Evolutionary conservation across 257 asterid species (phyloP), one percentile per base, ranked within the genome.

Genomic region (Agastache rugosa): DNA sequence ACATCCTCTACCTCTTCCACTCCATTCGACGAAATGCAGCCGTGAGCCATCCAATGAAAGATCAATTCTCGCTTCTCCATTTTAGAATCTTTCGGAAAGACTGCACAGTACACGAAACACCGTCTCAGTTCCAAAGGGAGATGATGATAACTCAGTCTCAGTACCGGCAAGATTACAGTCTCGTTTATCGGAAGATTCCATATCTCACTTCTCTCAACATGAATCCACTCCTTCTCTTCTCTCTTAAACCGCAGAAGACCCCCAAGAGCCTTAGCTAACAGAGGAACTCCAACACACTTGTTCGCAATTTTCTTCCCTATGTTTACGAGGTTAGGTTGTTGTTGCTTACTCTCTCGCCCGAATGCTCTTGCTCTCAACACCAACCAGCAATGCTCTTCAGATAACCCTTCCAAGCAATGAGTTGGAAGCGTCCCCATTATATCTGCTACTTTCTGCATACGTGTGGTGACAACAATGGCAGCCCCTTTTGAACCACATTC

Each of bases 211-310:
- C 67, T 75, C 71, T 79, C 54, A 4, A 82, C 76, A 31, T 34
- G 68, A 51, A 62, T 34, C 85, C 85, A 81, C 14, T 80, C 81
- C 11, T 53, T 76, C 35, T 75, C 78, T 5, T 63, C 51, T 15
- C 41, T 81, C 55, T 76, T 61, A 51, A 77, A 81, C 23, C 85
- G 78, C 59, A 81, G 9, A 67, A 81, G 70, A 20, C 73, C 67
- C 51, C 85, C 85, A 15, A 81, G 82, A 31, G 82, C 74, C 72
- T 81, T 81, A 23, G 81, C 79, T 17, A 76, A 78, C 6, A 80
- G 51, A 71, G 81, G 84, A 45, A 80, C 77, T 12, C 85, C 85
- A 15, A 51, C 63, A 63, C 85, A 81, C 31, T 75, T 81, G 35
- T 59, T 73, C 51, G 74, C 75, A 1, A 81, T 81, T 35, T 48